These are phyloP conservation scores for Euphrasia confusa DNA, from an alignment of 257 asterid species.

Conservation along the genomic window DNA sequence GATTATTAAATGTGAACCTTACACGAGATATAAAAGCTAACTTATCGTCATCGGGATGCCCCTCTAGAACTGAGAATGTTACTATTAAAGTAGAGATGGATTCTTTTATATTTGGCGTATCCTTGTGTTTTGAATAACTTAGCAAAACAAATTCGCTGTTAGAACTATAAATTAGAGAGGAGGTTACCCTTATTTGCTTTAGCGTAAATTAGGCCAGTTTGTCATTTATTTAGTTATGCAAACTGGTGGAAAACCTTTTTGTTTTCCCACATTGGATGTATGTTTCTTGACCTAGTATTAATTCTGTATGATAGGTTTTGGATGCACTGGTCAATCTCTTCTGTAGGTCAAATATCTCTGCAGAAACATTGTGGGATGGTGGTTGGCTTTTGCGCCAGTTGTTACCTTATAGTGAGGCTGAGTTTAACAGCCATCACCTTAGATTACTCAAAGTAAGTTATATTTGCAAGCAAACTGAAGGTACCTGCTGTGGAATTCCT, in stretches of 20 bases:
- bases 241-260: slow-evolving; percentile 8
- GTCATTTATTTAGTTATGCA: slow-evolving; percentile 8
- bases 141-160: background rate
- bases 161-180: slow-evolving; percentile 1
- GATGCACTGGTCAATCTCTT: slow-evolving; percentile 94
- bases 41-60: background rate
- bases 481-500: slow-evolving; percentile 11
- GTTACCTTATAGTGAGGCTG: slow-evolving; percentile 82
- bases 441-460: slow-evolving; percentile 63
- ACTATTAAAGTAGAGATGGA: background rate
- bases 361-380: slow-evolving; percentile 98
- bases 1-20: slow-evolving; percentile 13
- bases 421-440: slow-evolving; percentile 67
- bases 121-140: slow-evolving; percentile 7
- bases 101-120: background rate
- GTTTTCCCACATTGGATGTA: slow-evolving; percentile 4
- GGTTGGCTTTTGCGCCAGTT: slow-evolving; percentile 99
- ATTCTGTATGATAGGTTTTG: slow-evolving; percentile 62
- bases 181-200: slow-evolving; percentile 7
- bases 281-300: slow-evolving; percentile 1
- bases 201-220: slow-evolving; percentile 7
- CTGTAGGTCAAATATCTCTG: slow-evolving; percentile 81
- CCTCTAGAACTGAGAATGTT: slow-evolving; percentile 1
- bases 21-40: background rate
- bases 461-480: slow-evolving; percentile 19